Percentiles rank a stretch among this genome's conserved stretches.
Evolutionary conservation across 2,329 filamentous ascomycete genomes (phyloP).

Genomic region (Neurospora crassa): DNA sequence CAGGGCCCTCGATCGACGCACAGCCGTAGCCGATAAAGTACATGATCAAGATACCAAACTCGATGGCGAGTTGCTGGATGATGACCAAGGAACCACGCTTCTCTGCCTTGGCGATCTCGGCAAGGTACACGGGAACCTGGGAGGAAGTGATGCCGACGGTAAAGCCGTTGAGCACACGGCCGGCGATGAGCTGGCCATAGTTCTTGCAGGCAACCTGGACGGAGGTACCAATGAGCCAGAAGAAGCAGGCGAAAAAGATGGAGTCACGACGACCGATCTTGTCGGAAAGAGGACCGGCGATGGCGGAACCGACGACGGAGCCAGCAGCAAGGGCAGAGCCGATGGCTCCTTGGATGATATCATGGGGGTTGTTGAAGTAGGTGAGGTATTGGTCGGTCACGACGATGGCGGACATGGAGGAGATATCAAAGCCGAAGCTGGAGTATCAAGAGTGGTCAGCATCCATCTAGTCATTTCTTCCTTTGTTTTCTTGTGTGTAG

Average conservation of each 20-base stretch:
- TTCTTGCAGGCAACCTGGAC: slow-evolving; percentile 51
- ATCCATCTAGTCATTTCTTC: not conserved
- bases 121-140: slow-evolving; percentile 59
- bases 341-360: slow-evolving; percentile 40
- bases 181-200: slow-evolving; percentile 42
- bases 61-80: slow-evolving; percentile 66
- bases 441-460: not conserved
- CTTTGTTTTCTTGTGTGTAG: not conserved
- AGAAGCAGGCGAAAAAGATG: slow-evolving; percentile 35
- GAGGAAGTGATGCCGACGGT: slow-evolving; percentile 58
- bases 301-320: slow-evolving; percentile 38
- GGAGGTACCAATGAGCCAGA: slow-evolving; percentile 48
- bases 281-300: slow-evolving; percentile 40
- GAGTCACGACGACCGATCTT: slow-evolving; percentile 35
- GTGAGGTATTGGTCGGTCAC: slow-evolving; percentile 40
- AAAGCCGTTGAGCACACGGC: slow-evolving; percentile 53
- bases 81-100: slow-evolving; percentile 58
- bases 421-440: slow-evolving; percentile 46
- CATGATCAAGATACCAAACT: slow-evolving; percentile 60
- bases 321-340: slow-evolving; percentile 42
- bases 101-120: slow-evolving; percentile 50
- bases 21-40: slow-evolving; percentile 60
- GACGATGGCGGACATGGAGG: slow-evolving; percentile 49
- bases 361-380: slow-evolving; percentile 39
- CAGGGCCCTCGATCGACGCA: slow-evolving; percentile 46